Evolutionary conservation across 83 land plant species (phyloP).

Genomic region (Diphasiastrum complanatum): DNA sequence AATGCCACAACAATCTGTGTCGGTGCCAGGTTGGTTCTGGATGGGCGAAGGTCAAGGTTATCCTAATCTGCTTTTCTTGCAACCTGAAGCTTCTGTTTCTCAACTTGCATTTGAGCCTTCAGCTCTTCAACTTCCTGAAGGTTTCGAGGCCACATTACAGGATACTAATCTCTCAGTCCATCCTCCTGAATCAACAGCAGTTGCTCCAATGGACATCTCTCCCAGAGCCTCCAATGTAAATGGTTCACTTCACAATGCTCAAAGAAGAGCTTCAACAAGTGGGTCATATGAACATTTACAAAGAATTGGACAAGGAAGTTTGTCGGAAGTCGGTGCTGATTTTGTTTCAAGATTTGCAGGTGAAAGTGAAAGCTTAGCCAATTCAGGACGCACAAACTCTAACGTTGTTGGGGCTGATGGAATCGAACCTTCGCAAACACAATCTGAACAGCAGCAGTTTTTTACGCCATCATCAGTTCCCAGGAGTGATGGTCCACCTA

Average conservation of each 20-base stretch:
- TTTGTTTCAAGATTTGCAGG: too few relatives aligned
- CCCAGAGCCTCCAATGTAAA: constrained; percentile 28
- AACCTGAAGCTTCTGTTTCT: constrained; percentile 12
- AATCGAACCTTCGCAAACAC: too few relatives aligned
- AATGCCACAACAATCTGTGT: constrained; percentile 29
- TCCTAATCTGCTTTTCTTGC: constrained; percentile 26
- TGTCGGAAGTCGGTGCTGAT: too few relatives aligned
- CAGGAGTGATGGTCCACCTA: too few relatives aligned
- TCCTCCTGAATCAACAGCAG: constrained; percentile 15
- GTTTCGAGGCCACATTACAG: constrained; percentile 19
- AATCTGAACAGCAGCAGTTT: too few relatives aligned
- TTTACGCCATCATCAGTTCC: too few relatives aligned
- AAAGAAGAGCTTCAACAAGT: constrained; percentile 5
- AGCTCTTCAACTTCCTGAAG: constrained; percentile 26
- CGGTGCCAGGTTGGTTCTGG: constrained; percentile 52
- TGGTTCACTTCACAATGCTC: background rate
- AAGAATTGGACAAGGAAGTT: too few relatives aligned
- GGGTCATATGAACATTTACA: too few relatives aligned
- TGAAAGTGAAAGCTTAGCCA: too few relatives aligned
- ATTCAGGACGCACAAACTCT: too few relatives aligned
- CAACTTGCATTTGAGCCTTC: background rate
- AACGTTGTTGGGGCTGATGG: too few relatives aligned
- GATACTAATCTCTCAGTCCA: constrained; percentile 9
- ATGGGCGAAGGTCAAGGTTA: constrained; percentile 36
- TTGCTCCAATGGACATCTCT: constrained; percentile 35